Conservation (phyloP, 2,329 filamentous ascomycete genomes). For the Tolypocladium amazonense region DNA sequence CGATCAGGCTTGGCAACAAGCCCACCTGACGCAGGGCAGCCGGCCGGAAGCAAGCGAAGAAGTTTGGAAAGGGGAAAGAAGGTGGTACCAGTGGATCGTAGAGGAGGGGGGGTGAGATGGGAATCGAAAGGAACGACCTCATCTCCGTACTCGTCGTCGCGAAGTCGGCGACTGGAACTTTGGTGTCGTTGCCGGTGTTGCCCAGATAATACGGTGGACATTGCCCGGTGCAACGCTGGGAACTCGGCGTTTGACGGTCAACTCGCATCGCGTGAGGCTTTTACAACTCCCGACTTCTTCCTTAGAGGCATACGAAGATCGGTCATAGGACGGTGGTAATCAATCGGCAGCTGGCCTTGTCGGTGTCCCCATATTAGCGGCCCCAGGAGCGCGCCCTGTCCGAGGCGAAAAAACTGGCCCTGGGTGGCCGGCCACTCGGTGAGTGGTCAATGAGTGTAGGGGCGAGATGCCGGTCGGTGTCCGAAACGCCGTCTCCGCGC, state of each 20-base stretch:
- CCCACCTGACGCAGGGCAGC: not conserved
- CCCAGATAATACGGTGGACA: not conserved
- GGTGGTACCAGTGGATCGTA: not conserved
- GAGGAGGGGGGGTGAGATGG: not conserved
- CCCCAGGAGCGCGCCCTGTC: not conserved
- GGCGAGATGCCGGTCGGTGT: not conserved
- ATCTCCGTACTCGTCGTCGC: not conserved
- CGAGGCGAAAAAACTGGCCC: not conserved
- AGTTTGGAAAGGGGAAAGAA: not conserved
- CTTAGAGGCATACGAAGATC: not conserved
- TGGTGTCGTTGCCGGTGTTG: not conserved
- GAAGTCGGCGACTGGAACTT: not conserved
- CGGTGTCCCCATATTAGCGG: not conserved
- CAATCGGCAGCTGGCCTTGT: not conserved
- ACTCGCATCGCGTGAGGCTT: not conserved
- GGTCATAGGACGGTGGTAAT: not conserved
- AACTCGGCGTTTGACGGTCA: not conserved
- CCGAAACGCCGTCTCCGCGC: not conserved
- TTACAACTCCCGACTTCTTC: not conserved
- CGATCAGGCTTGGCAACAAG: not conserved
- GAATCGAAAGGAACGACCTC: not conserved
- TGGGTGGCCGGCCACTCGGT: not conserved
- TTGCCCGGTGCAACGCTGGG: not conserved
- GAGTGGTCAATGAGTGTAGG: not conserved
- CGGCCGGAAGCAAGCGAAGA: not conserved